phyloP scores from a whole-genome alignment of 352 stramenopile genomes.

The Pythium sp. region DNA sequence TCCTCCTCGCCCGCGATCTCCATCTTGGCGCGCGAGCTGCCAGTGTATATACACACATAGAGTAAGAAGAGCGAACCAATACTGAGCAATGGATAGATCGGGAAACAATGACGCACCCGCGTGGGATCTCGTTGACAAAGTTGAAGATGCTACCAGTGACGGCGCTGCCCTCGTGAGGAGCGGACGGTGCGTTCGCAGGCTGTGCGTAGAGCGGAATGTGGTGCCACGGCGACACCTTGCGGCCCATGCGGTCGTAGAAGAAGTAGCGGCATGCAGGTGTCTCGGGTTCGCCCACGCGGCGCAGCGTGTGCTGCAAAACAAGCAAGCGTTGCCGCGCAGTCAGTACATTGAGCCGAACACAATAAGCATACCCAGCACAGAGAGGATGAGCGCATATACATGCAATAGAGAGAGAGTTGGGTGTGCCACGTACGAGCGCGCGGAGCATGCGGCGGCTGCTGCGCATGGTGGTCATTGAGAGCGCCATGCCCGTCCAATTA shows the following conservation, averaged over 20 bases:
- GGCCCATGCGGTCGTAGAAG: slow-evolving; percentile 67
- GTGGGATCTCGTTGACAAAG: slow-evolving; percentile 94
- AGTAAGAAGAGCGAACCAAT: not conserved
- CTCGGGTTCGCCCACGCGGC: slow-evolving; percentile 48
- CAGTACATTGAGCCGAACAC: not conserved
- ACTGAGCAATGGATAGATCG: not conserved
- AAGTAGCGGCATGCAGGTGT: slow-evolving; percentile 83
- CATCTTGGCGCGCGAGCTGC: slow-evolving; percentile 86
- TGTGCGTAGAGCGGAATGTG: slow-evolving; percentile 86
- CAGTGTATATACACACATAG: not conserved
- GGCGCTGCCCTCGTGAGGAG: slow-evolving; percentile 28
- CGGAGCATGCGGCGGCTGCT: slow-evolving; percentile 3
- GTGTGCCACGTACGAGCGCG: not conserved
- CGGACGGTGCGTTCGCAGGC: slow-evolving; percentile 21
- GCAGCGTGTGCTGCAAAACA: slow-evolving; percentile 58
- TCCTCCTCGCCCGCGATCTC: slow-evolving; percentile 90
- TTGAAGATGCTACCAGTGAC: slow-evolving; percentile 67
- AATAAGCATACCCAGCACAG: not conserved
- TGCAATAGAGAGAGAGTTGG: not conserved
- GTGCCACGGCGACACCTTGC: slow-evolving; percentile 91
- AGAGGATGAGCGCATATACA: not conserved
- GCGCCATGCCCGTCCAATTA: not conserved
- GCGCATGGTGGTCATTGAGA: not conserved
- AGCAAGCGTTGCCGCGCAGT: not conserved
- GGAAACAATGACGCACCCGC: slow-evolving; percentile 28